phyloP scores from a whole-genome alignment of 208 protist species.

The Wallacemonas sp. region DNA sequence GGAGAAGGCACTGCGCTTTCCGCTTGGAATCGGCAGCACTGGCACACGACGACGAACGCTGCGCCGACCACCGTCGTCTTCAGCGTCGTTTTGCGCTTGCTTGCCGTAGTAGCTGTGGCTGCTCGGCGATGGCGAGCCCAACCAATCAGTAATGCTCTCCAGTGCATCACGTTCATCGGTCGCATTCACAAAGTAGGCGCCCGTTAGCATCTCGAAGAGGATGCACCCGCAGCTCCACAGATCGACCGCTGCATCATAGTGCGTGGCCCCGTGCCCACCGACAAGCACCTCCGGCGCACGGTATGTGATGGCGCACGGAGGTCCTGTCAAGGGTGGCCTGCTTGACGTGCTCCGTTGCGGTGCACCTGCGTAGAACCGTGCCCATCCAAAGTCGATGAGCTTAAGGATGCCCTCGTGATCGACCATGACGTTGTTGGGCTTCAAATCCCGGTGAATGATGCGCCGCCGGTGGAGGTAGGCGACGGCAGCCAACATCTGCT shows the following conservation, averaged over 20 bases:
- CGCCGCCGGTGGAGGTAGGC: slow-evolving; percentile 77
- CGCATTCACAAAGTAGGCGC: slow-evolving; percentile 90
- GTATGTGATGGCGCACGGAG: slow-evolving; percentile 65
- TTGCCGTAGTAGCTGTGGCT: slow-evolving; percentile 47
- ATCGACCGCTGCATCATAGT: slow-evolving; percentile 94
- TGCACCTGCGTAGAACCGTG: slow-evolving; percentile 29
- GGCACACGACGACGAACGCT: neutral
- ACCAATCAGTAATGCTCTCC: slow-evolving; percentile 69
- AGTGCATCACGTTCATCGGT: slow-evolving; percentile 55
- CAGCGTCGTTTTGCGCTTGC: neutral
- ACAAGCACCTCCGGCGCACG: slow-evolving; percentile 81
- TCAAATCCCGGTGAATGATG: slow-evolving; percentile 87
- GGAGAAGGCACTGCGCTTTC: slow-evolving; percentile 41
- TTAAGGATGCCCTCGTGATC: slow-evolving; percentile 67
- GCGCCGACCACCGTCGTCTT: neutral
- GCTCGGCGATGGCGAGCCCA: slow-evolving; percentile 54
- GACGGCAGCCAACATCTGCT: slow-evolving; percentile 72
- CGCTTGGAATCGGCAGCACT: slow-evolving; percentile 10
- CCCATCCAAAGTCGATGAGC: slow-evolving; percentile 91
- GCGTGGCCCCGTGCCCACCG: slow-evolving; percentile 23
- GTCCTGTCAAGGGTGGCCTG: slow-evolving; percentile 19
- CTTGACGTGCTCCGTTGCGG: neutral
- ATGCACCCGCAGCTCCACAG: slow-evolving; percentile 97
- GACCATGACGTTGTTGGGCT: slow-evolving; percentile 90
- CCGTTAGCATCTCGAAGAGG: slow-evolving; percentile 97